Evolutionary conservation across 768 basidiomycete genomes (phyloP).

Genomic region (Termitomyces sp.): DNA sequence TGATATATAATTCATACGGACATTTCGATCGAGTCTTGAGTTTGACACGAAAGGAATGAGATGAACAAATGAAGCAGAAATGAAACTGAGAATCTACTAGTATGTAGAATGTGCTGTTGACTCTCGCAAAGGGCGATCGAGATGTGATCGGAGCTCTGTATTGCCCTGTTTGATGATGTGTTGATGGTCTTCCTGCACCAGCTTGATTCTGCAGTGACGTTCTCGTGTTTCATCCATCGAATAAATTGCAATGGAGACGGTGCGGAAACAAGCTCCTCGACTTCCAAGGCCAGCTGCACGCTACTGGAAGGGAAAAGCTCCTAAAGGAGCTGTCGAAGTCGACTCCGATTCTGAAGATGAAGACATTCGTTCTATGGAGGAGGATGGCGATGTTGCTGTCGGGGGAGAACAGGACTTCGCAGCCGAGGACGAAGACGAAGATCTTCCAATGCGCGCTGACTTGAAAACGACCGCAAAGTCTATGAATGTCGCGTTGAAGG

Average conservation of each 20-base stretch:
- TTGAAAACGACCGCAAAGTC: slow-evolving; percentile 39
- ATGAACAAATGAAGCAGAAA: not conserved
- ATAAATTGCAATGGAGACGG: slow-evolving; percentile 26
- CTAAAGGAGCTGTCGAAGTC: slow-evolving; percentile 63
- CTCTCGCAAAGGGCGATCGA: not conserved
- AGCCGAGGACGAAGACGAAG: slow-evolving; percentile 41
- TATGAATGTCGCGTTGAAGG: slow-evolving; percentile 74
- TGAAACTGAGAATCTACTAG: not conserved
- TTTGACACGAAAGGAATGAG: not conserved
- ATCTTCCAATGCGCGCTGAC: slow-evolving; percentile 37
- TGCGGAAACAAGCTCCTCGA: slow-evolving; percentile 73
- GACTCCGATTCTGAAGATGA: slow-evolving; percentile 69
- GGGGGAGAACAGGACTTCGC: slow-evolving; percentile 55
- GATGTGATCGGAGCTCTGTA: slow-evolving; percentile 5
- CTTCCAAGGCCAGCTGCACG: slow-evolving; percentile 77
- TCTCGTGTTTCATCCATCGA: not conserved
- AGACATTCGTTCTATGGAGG: slow-evolving; percentile 39
- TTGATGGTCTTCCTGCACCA: slow-evolving; percentile 12
- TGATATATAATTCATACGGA: too few relatives aligned
- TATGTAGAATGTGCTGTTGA: too few relatives aligned
- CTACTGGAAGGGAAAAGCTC: slow-evolving; percentile 90
- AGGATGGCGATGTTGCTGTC: slow-evolving; percentile 60
- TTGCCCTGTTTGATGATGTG: slow-evolving; percentile 13
- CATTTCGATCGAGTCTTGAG: not conserved
- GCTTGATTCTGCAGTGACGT: too few relatives aligned